A percentile compares a stretch with the other conserved stretches of the same genome.
Evolutionary conservation across 2,329 filamentous ascomycete species (phyloP).

Genomic region (Thelonectria blattea): DNA sequence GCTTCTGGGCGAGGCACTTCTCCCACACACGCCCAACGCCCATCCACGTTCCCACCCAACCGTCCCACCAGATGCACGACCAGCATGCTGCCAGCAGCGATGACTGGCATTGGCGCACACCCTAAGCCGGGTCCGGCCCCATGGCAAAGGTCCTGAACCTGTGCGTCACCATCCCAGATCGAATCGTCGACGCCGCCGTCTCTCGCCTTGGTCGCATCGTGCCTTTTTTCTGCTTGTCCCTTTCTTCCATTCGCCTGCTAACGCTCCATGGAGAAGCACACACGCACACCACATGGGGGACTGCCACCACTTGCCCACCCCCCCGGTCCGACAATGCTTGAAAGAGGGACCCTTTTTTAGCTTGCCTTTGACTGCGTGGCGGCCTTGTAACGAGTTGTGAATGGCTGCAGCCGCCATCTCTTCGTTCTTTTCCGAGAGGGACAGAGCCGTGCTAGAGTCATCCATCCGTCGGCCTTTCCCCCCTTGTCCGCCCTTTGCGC

Average conservation of each 20-base stretch:
- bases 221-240: constrained; percentile 11
- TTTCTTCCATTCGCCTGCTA: background rate
- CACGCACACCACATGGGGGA: too few species aligned
- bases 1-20: background rate
- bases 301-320: too few species aligned
- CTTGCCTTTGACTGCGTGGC: constrained; percentile 8
- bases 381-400: constrained; percentile 6
- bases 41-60: constrained; percentile 7
- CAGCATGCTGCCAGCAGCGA: constrained; percentile 34
- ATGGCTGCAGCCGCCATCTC: constrained; percentile 9
- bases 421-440: too few species aligned
- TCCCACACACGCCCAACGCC: background rate
- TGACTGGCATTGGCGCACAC: constrained; percentile 40
- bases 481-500: constrained; percentile 19
- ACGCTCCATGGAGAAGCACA: too few species aligned
- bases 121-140: constrained; percentile 36
- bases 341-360: constrained; percentile 13
- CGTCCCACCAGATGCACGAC: constrained; percentile 23
- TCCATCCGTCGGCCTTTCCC: background rate
- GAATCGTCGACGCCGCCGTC: constrained; percentile 32
- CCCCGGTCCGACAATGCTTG: background rate
- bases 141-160: constrained; percentile 37
- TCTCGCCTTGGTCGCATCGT: constrained; percentile 15
- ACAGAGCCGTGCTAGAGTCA: background rate
- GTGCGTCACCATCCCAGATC: constrained; percentile 40